Conservation (phyloP, 257 asterid genomes). For the Solanum peruvianum region DNA sequence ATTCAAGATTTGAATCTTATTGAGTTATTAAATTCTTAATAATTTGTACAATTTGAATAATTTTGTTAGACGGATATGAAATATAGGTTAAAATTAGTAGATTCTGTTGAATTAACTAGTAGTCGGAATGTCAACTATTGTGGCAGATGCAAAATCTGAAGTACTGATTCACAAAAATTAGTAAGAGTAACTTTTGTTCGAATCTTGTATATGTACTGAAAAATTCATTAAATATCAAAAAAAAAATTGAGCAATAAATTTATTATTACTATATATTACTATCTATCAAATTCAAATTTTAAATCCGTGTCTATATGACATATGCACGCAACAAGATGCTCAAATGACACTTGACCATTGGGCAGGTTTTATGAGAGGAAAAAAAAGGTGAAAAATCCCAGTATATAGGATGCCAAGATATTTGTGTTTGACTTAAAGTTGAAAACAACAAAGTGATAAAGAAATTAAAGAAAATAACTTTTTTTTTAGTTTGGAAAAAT, state of each 20-base stretch:
- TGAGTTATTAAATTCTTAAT: too few relatives aligned
- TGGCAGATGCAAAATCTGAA: too few relatives aligned
- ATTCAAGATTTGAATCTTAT: background rate
- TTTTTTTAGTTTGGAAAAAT: background rate
- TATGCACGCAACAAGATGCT: background rate
- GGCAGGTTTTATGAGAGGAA: background rate
- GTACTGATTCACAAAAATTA: background rate
- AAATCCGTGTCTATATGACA: rapidly evolving
- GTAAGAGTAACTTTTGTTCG: background rate
- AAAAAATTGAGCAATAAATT: too few relatives aligned
- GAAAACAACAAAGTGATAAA: background rate
- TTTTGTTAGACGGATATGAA: background rate
- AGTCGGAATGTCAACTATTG: background rate
- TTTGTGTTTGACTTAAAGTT: background rate
- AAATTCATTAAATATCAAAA: too few relatives aligned
- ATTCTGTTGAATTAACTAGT: background rate
- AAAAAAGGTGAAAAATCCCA: background rate
- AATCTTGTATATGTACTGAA: background rate
- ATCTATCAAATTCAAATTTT: too few relatives aligned
- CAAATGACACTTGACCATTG: background rate
- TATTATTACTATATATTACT: too few relatives aligned
- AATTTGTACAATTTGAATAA: background rate
- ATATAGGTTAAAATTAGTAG: too few relatives aligned
- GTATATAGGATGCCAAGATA: background rate
- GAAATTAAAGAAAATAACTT: background rate